Percentiles rank a stretch among this genome's conserved stretches.
Conservation (phyloP, 345 rosid genomes). For the Eucalyptus pauciflora region DNA sequence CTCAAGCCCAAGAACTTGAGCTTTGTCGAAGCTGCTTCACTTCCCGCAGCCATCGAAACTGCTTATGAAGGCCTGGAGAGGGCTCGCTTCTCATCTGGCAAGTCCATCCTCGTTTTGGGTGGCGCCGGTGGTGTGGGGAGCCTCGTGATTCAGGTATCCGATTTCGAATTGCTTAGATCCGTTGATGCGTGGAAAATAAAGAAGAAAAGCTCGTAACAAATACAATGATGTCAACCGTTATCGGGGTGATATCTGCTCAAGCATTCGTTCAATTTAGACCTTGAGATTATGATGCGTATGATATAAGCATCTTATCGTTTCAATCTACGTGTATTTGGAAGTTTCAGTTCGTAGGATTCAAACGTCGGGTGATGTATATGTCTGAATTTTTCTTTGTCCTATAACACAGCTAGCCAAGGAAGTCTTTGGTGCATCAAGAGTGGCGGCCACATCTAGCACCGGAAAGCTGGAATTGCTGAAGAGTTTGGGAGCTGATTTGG, state of each 20-base stretch:
- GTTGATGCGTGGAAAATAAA: neutral
- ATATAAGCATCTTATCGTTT: neutral
- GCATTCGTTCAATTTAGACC: neutral
- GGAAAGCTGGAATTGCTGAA: constrained; percentile 55
- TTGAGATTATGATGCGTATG: neutral
- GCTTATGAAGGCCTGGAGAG: constrained; percentile 73
- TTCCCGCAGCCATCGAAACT: constrained; percentile 71
- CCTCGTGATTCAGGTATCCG: constrained; percentile 66
- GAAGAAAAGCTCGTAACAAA: neutral
- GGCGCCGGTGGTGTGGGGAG: constrained; percentile 93
- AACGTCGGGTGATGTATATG: neutral
- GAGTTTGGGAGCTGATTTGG: constrained; percentile 76
- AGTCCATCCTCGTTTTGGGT: constrained; percentile 74
- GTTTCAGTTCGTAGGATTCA: neutral
- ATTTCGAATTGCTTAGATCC: neutral
- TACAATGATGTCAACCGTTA: neutral
- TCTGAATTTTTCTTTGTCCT: neutral
- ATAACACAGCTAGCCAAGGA: constrained; percentile 55
- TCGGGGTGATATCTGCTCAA: neutral
- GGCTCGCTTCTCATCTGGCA: constrained; percentile 55
- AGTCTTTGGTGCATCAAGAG: constrained; percentile 70
- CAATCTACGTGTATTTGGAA: neutral
- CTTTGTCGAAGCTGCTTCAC: constrained; percentile 65
- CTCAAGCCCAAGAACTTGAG: constrained; percentile 59
- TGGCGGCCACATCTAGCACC: constrained; percentile 82